Evolutionary conservation across 768 basidiomycete species (phyloP), one percentile per base, ranked within the genome.

Genomic region (Termitomyces sp.): DNA sequence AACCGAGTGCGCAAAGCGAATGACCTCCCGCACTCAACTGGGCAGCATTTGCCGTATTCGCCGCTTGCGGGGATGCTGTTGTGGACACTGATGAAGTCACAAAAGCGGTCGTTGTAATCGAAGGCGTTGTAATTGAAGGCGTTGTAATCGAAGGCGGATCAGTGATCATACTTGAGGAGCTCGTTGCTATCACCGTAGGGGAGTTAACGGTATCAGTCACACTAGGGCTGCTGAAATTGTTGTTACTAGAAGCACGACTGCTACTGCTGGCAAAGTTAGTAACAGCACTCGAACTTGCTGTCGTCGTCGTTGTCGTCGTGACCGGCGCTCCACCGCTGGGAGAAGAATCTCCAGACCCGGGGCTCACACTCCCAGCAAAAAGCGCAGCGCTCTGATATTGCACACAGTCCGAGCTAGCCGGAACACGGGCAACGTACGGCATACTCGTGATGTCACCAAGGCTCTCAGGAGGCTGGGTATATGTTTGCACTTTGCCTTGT

Each of bases 401-500:
- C 38, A 65, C 60, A 66, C 79, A 81, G 56, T 74, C 74, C 43
- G 73, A 76, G 34, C 73, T 75, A 10, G 72, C 66, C 3, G 78
- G 78, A 6, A 77, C 72, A 29, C 67, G 65, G 9, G 78, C 69
- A 17, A 69, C 62, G 64, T 79, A 80, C 9, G 79, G 79, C 51
- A 79, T 68, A 55, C 67, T 70, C n/a, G 63, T 65, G 56, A 80
- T 78, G 5, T 61, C 54, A 17, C 78, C 78, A 10, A 76, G 69
- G 17, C 67, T 66, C 61, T 77, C 77, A 0, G 73, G 71, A 5
- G 78, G 77, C 63, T 80, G 77, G 9, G 66, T 68, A 64, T 79
- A 80, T 12, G 79, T 80, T 57, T 67, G 55, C 4, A 72, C 72
- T 40, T 65, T 63, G 20, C 85, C 83, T 55, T 72, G 67, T 4